These are phyloP conservation scores for Stephania cephalantha DNA, from an alignment of 164 flowering plant species.

Conservation along the genomic window DNA sequence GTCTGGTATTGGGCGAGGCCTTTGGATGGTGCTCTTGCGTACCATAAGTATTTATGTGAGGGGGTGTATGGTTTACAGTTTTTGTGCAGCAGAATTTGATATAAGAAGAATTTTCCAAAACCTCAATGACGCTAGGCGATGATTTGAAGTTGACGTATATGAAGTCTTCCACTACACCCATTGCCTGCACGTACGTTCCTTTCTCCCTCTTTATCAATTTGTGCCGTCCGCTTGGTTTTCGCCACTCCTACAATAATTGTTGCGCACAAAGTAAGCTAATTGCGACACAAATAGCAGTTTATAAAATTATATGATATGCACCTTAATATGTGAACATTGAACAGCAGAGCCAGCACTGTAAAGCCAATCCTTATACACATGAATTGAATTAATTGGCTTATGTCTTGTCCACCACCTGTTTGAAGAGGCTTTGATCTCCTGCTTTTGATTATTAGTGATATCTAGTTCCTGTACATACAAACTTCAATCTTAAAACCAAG, in stretches of 20 bases:
- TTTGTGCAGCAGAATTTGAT: not conserved
- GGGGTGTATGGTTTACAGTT: not conserved
- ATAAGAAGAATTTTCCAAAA: constrained; percentile 9
- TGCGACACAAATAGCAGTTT: not conserved
- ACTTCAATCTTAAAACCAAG: constrained; percentile 1
- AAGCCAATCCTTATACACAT: constrained; percentile 51
- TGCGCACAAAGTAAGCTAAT: constrained; percentile 5
- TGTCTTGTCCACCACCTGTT: constrained; percentile 51
- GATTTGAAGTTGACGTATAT: constrained; percentile 56
- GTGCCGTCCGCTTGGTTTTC: constrained; percentile 34
- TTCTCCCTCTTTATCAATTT: constrained; percentile 33
- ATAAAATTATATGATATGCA: constrained; percentile 11
- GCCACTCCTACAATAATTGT: constrained; percentile 50
- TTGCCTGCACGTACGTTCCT: constrained; percentile 38
- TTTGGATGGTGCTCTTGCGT: not conserved
- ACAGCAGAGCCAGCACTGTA: constrained; percentile 43
- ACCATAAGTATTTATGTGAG: not conserved
- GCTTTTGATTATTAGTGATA: constrained; percentile 30
- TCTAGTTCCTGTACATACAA: constrained; percentile 45
- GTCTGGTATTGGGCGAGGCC: not conserved
- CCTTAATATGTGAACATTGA: constrained; percentile 60
- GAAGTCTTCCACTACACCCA: constrained; percentile 79
- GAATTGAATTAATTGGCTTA: constrained; percentile 50
- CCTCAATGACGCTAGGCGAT: constrained; percentile 55
- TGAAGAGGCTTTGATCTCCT: constrained; percentile 57